Evolutionary conservation across 345 rosid genomes (phyloP).

Genomic region (Arabis hirsuta): DNA sequence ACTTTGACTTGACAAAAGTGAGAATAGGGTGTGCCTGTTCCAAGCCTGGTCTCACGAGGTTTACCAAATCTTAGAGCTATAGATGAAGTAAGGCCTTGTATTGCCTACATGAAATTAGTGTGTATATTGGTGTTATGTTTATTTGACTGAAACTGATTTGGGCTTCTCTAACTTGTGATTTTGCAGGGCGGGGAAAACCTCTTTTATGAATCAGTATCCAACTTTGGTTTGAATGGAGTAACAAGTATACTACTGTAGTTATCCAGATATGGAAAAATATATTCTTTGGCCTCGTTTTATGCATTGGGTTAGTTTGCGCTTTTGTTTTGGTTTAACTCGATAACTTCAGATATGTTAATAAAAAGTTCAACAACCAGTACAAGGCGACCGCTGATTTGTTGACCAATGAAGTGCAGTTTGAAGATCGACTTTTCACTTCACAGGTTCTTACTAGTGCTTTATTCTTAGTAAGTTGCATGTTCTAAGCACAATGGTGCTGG

Average conservation of each 20-base stretch:
- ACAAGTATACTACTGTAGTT: conserved; percentile 1
- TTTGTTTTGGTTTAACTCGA: conserved; percentile 40
- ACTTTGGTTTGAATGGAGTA: conserved; percentile 4
- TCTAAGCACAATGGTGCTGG: conserved; percentile 7
- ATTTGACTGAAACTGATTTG: conserved; percentile 6
- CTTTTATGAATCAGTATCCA: conserved; percentile 97
- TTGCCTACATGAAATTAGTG: no score
- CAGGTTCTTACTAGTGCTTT: conserved; percentile 57
- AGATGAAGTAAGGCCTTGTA: no score
- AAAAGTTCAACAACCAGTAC: conserved; percentile 92
- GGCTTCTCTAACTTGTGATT: conserved; percentile 26
- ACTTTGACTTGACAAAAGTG: no score
- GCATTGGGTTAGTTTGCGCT: background rate
- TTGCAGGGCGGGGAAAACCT: conserved; percentile 95
- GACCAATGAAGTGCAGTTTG: conserved; percentile 90
- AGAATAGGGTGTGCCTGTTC: no score
- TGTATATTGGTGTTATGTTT: background rate
- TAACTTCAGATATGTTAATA: conserved; percentile 80
- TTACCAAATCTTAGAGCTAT: no score
- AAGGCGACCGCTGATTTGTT: conserved; percentile 96
- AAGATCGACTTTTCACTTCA: conserved; percentile 92
- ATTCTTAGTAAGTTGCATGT: background rate
- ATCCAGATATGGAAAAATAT: background rate
- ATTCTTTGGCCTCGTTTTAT: conserved; percentile 8
- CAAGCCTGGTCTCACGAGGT: no score